phyloP scores from a whole-genome alignment of 306 rosid species.

The Citrullus mucosospermus region DNA sequence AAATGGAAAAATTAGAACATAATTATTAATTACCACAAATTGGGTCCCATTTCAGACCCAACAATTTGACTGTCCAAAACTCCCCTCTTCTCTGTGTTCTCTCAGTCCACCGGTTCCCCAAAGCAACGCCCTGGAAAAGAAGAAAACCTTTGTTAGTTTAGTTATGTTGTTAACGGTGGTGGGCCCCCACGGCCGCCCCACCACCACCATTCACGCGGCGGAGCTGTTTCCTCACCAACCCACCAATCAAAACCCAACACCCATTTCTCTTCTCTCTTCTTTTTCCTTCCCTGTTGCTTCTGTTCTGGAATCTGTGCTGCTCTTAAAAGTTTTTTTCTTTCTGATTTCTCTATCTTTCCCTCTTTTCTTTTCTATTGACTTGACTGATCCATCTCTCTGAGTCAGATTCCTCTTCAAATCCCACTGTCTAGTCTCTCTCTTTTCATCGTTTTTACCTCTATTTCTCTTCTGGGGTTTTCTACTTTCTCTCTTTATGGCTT shows the following conservation, averaged over 20 bases:
- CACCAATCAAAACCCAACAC: background rate
- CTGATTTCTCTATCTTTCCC: background rate
- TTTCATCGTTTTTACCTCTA: background rate
- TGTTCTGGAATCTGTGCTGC: background rate
- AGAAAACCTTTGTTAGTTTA: background rate
- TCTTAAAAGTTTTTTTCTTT: background rate
- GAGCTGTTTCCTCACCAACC: background rate
- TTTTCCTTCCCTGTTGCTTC: background rate
- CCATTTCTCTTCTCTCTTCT: background rate
- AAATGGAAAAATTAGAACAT: background rate
- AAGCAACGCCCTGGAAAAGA: background rate
- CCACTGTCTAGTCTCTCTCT: background rate
- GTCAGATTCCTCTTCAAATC: constrained; percentile 1
- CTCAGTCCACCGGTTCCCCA: background rate
- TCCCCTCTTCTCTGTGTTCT: background rate
- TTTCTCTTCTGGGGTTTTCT: background rate
- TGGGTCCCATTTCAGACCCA: background rate
- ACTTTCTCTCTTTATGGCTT: constrained; percentile 18
- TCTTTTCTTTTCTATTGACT: background rate
- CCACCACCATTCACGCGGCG: constrained; percentile 3
- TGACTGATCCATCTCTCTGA: background rate
- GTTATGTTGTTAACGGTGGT: background rate
- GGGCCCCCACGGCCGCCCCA: background rate
- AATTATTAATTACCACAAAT: background rate
- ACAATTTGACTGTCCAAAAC: background rate